Base-by-base conservation (phyloP, 2,329 filamentous ascomycete species). In the Ascochyta rabiei region DNA sequence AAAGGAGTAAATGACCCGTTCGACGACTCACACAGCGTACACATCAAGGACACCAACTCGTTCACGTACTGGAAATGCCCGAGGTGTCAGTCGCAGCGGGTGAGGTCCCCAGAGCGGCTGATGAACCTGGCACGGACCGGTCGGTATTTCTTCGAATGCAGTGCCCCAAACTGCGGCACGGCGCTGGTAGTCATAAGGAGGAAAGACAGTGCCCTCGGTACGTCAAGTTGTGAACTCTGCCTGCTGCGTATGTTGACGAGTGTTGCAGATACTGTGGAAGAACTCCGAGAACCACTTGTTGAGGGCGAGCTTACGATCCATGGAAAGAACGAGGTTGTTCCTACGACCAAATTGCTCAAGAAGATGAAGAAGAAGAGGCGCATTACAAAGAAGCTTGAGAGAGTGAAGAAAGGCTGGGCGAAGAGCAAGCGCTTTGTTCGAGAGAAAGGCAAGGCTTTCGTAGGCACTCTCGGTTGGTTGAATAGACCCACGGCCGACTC, bases 31-130 rank as follows among this genome's bases (percentile, higher is more conserved):
- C 15, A 48, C 18, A 34, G 15, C 4, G n/a, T 48, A 5, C 18
- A 28, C 19, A 30, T 26, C 6, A n/a, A 16, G 23, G 38, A 26
- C 15, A 0, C 19, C 23, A 10, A 10, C 15, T 13, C 9, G 10
- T 12, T n/a, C 7, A 24, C 21, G 21, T 40, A 26, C 19, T 51
- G 48, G 48, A 34, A n/a, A 2, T 51, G 48, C 15, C 48, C 48
- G n/a, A 33, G n/a, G 12, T 51, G 48, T 16, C 15, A n/a, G 2
- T 16, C 23, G 15, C 13, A 26, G 28, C 12, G 23, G 16, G 16
- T 2, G 3, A 37, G 18, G 12, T 16, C 31, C 2, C 24, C 40
- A 9, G 48, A 51, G 21, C 41, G 40, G 7, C 5, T 28, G 15
- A n/a, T 19, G 13, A 39, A 51, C 5, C 34, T 51, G 9, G 24